Evolutionary conservation across 1,139 yeast genomes (phyloP).

Genomic region (Yamadazyma oceani): DNA sequence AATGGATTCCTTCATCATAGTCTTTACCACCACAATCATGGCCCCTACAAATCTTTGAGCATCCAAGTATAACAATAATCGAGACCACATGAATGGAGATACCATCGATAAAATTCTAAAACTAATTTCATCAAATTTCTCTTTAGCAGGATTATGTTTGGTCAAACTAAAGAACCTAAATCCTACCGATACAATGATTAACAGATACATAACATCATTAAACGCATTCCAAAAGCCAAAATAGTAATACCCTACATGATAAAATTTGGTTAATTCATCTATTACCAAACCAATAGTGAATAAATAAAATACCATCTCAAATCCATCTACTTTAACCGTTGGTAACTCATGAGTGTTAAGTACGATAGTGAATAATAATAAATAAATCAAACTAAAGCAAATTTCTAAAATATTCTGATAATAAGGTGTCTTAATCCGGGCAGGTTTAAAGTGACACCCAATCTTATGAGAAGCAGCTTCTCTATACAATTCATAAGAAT

Average conservation of each 20-base stretch:
- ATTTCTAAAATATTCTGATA: slow-evolving; percentile 79
- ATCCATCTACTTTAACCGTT: slow-evolving; percentile 32
- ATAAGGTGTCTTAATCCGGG: slow-evolving; percentile 77
- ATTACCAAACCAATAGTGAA: slow-evolving; percentile 65
- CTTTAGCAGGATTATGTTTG: slow-evolving; percentile 26
- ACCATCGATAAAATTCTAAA: slow-evolving; percentile 75
- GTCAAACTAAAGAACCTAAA: slow-evolving; percentile 55
- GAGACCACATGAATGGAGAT: slow-evolving; percentile 86
- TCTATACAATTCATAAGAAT: slow-evolving; percentile 63
- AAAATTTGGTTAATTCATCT: slow-evolving; percentile 70
- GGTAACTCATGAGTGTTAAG: slow-evolving; percentile 50
- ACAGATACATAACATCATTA: slow-evolving; percentile 65
- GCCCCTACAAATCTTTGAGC: slow-evolving; percentile 84
- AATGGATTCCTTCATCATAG: slow-evolving; percentile 83
- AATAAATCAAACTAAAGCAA: slow-evolving; percentile 62
- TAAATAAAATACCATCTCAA: slow-evolving; percentile 60
- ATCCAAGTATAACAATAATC: slow-evolving; percentile 73
- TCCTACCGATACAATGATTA: slow-evolving; percentile 53
- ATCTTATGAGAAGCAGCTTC: slow-evolving; percentile 58
- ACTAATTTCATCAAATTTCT: slow-evolving; percentile 59
- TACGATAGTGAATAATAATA: slow-evolving; percentile 61
- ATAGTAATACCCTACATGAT: slow-evolving; percentile 73
- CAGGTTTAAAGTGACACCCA: slow-evolving; percentile 75
- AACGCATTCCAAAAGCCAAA: slow-evolving; percentile 80
- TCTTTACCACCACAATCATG: slow-evolving; percentile 80